Percentiles rank a stretch among this genome's conserved stretches.
phyloP scores from a whole-genome alignment of 148 eudicot species.

The Simmondsia chinensis region DNA sequence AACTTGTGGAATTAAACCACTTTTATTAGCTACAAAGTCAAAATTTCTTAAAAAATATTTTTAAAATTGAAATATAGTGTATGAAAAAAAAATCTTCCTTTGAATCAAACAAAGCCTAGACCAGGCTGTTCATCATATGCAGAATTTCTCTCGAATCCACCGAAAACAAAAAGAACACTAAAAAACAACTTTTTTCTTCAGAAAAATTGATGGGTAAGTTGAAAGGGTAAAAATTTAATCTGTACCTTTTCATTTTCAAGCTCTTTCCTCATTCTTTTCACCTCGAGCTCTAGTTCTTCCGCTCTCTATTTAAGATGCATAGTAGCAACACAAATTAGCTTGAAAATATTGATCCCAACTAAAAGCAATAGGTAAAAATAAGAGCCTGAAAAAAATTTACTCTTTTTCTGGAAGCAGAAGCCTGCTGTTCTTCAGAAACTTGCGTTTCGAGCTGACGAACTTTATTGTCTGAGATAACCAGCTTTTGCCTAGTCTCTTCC shows the following conservation, averaged over 20 bases:
- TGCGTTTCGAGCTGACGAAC: slow-evolving; percentile 80
- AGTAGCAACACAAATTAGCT: slow-evolving; percentile 11
- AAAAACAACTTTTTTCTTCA: not conserved
- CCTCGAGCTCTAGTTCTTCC: slow-evolving; percentile 68
- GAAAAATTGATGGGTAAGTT: too few species aligned
- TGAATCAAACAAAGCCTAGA: too few species aligned
- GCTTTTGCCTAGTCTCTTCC: slow-evolving; percentile 82
- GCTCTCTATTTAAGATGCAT: slow-evolving; percentile 32
- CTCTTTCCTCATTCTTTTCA: slow-evolving; percentile 53
- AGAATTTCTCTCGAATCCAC: too few species aligned
- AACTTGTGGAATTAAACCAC: too few species aligned
- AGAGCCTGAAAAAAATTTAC: slow-evolving; percentile 17
- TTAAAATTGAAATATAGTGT: too few species aligned
- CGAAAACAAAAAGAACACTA: not conserved
- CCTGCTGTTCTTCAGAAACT: slow-evolving; percentile 46
- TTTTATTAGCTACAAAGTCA: too few species aligned
- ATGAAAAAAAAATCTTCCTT: too few species aligned
- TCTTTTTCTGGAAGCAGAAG: slow-evolving; percentile 34
- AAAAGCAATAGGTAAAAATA: slow-evolving; percentile 4
- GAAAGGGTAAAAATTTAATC: not conserved
- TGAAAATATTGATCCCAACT: too few species aligned
- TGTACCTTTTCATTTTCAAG: slow-evolving; percentile 91
- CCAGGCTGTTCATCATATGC: too few species aligned
- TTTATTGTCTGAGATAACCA: slow-evolving; percentile 68
- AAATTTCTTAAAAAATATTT: too few species aligned